Base-by-base conservation (phyloP, 2,329 filamentous ascomycete species). In the Sclerotiophoma versabilis region DNA sequence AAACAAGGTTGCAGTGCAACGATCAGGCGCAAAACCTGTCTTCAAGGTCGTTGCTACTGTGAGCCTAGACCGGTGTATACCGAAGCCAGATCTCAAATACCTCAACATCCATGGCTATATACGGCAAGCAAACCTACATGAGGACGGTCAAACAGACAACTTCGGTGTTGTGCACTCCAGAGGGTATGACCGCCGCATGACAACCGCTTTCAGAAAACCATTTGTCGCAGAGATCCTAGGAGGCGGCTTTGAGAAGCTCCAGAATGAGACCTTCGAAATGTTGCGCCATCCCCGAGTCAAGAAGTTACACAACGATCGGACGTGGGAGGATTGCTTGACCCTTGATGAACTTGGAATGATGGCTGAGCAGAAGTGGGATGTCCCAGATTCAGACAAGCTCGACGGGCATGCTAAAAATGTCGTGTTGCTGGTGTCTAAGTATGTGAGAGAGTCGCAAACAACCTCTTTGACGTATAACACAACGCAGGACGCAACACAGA, bases 191-290 rank as follows among this genome's bases (percentile, higher is more conserved):
- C 62, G 56, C 12, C 66, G 65, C 17, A 77, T 79, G 63, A 78
- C 80, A 0, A 75, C 80, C 1, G 74, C 87, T 1, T 96, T 96
- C 71, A 83, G 81, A 6, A 78, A 81, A 0, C 92, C 92, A 0
- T 83, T 91, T 17, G 85, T 96, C 0, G 90, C 92, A 50, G 93
- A 96, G 63, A 79, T 96, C 54, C 81, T 90, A 20, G 93, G 91
- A 47, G 90, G 91, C 58, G 87, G 88, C 0, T 96, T 92, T 62
- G 89, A 92, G 55, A 90, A 88, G 66, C 81, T 84, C 2, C 83
- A 85, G 4, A 87, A 89, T 65, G 86, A 85, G 12, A 81, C 81
- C 1, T 92, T 90, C 65, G 92, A 86, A 79, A 87, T 87, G 54
- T 83, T 92, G 46, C 83, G 92, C 1, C 96, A 96, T 65, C 89